These are phyloP conservation scores for Cryphonectria radicalis DNA, from an alignment of 2,329 filamentous ascomycete genomes.

Conservation along the genomic window DNA sequence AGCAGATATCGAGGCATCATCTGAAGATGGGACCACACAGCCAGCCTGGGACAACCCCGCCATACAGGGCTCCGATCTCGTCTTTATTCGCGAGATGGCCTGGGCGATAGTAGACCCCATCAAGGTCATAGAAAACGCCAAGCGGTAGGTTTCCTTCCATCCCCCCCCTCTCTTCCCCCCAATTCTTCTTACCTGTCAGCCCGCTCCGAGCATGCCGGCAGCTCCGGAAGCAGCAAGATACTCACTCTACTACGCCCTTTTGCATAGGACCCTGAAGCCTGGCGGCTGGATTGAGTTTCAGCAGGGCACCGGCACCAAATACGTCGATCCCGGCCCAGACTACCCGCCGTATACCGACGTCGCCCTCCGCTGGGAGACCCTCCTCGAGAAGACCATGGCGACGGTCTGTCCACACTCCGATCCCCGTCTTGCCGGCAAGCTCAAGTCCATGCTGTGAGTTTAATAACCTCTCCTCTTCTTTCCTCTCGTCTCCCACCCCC, in stretches of 20 bases:
- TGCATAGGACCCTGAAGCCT: conserved; percentile 43
- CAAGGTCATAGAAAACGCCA: conserved; percentile 8
- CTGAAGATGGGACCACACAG: background rate
- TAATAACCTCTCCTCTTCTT: background rate
- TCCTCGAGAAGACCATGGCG: conserved; percentile 11
- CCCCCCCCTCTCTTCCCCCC: background rate
- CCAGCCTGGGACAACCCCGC: conserved; percentile 9
- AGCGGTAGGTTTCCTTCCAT: background rate
- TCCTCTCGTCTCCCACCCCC: background rate
- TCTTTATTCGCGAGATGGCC: conserved; percentile 10
- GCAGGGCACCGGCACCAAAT: conserved; percentile 37
- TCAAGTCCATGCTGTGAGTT: conserved; percentile 9
- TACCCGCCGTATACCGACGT: conserved; percentile 12
- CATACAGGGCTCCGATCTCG: conserved; percentile 6
- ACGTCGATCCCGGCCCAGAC: conserved; percentile 11
- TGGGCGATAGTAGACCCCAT: conserved; percentile 6
- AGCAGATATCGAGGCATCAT: conserved; percentile 54
- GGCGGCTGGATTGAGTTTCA: conserved; percentile 58
- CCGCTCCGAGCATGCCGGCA: background rate
- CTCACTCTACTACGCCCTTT: background rate
- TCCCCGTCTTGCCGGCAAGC: conserved; percentile 8
- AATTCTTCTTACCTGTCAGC: background rate
- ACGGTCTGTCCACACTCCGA: conserved; percentile 7
- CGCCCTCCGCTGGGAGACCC: conserved; percentile 9
- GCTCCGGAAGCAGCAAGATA: background rate